Base-by-base conservation (phyloP, 192 early-diverging fungal genomes). In the Linderina pennispora region DNA sequence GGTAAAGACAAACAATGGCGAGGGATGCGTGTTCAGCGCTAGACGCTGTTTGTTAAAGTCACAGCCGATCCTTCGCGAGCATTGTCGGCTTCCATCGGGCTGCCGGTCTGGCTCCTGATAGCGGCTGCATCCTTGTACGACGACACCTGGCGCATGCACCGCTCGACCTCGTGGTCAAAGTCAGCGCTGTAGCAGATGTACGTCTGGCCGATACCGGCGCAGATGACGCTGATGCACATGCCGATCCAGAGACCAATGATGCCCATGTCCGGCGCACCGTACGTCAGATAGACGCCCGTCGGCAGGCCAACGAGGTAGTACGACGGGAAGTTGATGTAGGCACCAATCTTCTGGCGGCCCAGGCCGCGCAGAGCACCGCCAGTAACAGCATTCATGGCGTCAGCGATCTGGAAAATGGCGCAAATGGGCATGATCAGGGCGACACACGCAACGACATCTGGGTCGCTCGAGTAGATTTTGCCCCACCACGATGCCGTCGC, bases 381-480 rank as follows among this genome's bases (percentile, higher is more conserved):
- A 11, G 66, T 66, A 22, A 83, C 70, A 22, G 61, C 69, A 9
- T 76, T 75, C 3, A 80, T 42, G 7, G 64, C 73, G 45, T 87
- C 85, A 0, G 25, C 25, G 2, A 54, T 25, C 49, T 87, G 84
- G 61, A 80, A 84, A 11, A 82, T 11, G 0, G 86, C 86, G 15
- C 74, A 84, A 22, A 90, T 48, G 0, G 91, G 91, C 54, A 96
- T 60, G 14, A 91, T 61, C 23, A 36, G 49, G 0, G 87, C 81
- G 3, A 89, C 86, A 3, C 84, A 58, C 8, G 24, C 43, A 35
- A 88, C 71, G 7, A 97, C 88, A 0, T 80, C 79, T 0, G 58
- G 46, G 39, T 92, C 85, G 28, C 68, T 56, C 4, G 80, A 82
- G 48, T 82, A 85, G n/a, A 85, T 28, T 25, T 34, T 40, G 23